A percentile compares a stretch with the other conserved stretches of the same genome.
Conservation (phyloP, 2,329 filamentous ascomycete genomes). For the Kalmusia sp. region DNA sequence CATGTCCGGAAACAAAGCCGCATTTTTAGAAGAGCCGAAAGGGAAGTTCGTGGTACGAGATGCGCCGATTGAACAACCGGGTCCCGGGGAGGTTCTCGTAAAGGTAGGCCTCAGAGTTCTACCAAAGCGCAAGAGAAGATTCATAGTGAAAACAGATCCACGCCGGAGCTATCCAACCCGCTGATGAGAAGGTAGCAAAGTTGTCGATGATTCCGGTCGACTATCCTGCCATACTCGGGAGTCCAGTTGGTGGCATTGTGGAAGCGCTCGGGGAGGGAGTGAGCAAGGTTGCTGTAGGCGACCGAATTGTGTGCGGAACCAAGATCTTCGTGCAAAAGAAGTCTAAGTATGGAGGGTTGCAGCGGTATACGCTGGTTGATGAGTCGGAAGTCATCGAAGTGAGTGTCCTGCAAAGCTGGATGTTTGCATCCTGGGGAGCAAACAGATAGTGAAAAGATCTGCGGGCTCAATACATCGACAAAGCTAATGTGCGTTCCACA, state of each 20-base stretch:
- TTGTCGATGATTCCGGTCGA: constrained; percentile 26
- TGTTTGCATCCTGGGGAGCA: too few species aligned
- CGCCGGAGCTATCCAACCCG: constrained; percentile 33
- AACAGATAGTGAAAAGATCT: too few species aligned
- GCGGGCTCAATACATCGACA: too few species aligned
- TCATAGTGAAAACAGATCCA: constrained; percentile 16
- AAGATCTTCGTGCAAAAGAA: constrained; percentile 28
- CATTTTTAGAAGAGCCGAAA: constrained; percentile 23
- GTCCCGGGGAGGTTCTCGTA: constrained; percentile 24
- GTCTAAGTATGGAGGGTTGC: constrained; percentile 26
- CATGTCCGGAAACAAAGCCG: constrained; percentile 26
- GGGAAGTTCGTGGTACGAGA: constrained; percentile 22
- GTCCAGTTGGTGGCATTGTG: constrained; percentile 37
- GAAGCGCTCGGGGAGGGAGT: constrained; percentile 39
- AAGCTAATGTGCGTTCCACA: constrained; percentile 13
- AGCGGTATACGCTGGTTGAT: constrained; percentile 25
- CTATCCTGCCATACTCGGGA: constrained; percentile 36
- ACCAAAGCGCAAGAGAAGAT: background rate
- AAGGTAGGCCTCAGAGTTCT: constrained; percentile 13
- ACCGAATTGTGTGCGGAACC: constrained; percentile 37
- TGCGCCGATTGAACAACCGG: constrained; percentile 21
- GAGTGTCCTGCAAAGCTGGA: constrained; percentile 4
- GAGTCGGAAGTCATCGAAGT: constrained; percentile 23
- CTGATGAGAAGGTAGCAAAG: constrained; percentile 35
- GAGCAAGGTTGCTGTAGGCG: constrained; percentile 38